These are phyloP conservation scores for Stephanodiscus minutulus DNA, from an alignment of 108 stramenopile genomes.

Conservation along the genomic window DNA sequence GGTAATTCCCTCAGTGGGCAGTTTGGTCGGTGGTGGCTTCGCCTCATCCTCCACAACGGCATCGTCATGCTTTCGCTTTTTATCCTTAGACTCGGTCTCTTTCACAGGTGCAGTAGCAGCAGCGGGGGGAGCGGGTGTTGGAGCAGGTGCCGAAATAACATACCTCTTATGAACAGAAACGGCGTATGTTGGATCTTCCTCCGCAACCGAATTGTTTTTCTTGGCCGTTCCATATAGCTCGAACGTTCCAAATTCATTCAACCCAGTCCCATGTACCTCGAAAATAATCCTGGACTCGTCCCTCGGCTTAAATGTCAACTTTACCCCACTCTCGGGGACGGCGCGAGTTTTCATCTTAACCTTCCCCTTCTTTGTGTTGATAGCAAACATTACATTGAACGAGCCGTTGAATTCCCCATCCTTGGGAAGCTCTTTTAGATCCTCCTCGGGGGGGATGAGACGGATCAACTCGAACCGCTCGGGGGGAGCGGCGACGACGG, in stretches of 20 bases:
- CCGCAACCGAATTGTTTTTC: constrained; percentile 35
- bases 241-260: constrained; percentile 81
- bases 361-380: constrained; percentile 77
- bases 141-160: constrained; percentile 27
- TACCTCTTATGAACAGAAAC: constrained; percentile 76
- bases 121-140: background rate
- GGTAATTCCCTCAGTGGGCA: constrained; percentile 65
- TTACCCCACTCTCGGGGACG: constrained; percentile 76
- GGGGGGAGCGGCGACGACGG: constrained; percentile 56
- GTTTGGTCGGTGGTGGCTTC: constrained; percentile 49
- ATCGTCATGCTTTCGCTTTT: constrained; percentile 18
- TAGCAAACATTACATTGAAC: constrained; percentile 67
- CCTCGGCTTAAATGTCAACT: constrained; percentile 63
- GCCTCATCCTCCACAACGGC: constrained; percentile 3
- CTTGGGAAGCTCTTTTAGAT: constrained; percentile 61
- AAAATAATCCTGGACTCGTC: constrained; percentile 33
- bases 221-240: constrained; percentile 74
- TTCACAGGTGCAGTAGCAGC: constrained; percentile 30
- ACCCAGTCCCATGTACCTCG: constrained; percentile 69
- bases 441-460: constrained; percentile 64
- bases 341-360: constrained; percentile 69
- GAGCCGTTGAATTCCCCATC: constrained; percentile 87
- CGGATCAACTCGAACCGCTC: constrained; percentile 85
- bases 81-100: constrained; percentile 38
- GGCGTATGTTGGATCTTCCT: constrained; percentile 54